Evolutionary conservation across 768 basidiomycete species (phyloP), one percentile per base, ranked within the genome.

Genomic region (Serendipita sp.): DNA sequence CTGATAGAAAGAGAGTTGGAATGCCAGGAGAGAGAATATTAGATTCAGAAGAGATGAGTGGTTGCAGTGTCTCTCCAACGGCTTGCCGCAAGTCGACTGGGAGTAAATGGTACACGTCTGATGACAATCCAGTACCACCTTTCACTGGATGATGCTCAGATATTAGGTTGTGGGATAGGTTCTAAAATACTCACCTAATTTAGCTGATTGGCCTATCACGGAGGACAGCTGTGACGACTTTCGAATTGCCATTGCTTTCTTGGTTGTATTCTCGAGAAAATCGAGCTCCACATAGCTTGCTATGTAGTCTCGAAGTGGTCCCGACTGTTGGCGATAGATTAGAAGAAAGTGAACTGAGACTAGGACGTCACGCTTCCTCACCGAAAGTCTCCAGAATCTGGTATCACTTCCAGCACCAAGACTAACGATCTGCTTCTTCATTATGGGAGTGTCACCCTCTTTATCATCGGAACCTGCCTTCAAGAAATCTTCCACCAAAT

Each of bases 381-480:
- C 92, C 76, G 79, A 81, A 69, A 95, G 76, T 65, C 93, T 79
- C 93, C 95, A 99, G 72, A 89, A 98, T 63, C 96, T 78, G 2
- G 92, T 92, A 75, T 99, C 96, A 70, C 91, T 97, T 28, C 96
- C 96, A 1, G 94, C 88, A 0, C 96, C 96, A 35, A 97, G 74
- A 73, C 90, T 95, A n/a, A 98, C 81, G 64, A 98, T 86, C 78
- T 98, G 96, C 65, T 72, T 72, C 66, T 74, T 78, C 24, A 60
- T 28, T 13, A 41, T 13, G 7, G 7, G 38, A 7, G 38, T 7
- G 5, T 41, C 38, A 41, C 38, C 38, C 2, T 18, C 18, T 24
- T 5, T 32, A n/a, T 74, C 78, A 7, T 76, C 76, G 24, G 69
- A 70, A 0, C 80, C 78, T 16, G 78, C 69, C 16, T 76, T 73